Conservation (phyloP, 371 early-diverging fungal species). For the Parasitella parasitica region DNA sequence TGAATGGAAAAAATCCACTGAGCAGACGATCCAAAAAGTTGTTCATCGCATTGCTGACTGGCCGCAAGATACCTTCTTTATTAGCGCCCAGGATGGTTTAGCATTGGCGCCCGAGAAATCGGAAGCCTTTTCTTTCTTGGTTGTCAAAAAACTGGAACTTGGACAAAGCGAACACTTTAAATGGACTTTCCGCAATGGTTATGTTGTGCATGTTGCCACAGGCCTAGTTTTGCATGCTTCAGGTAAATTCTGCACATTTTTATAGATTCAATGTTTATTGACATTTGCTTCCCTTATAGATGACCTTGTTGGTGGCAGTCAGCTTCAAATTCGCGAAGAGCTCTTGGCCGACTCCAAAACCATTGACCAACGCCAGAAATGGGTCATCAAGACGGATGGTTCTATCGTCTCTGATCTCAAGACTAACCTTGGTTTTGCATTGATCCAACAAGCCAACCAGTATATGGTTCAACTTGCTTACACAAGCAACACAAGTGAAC, state of each 20-base stretch:
- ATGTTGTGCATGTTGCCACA: constrained; percentile 49
- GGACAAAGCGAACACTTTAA: constrained; percentile 25
- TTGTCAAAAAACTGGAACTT: constrained; percentile 13
- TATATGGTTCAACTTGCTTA: constrained; percentile 32
- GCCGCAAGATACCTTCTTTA: constrained; percentile 38
- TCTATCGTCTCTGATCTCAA: constrained; percentile 28
- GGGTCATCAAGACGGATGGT: constrained; percentile 45
- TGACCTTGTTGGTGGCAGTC: constrained; percentile 30
- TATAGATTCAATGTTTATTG: too few species aligned
- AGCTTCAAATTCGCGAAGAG: constrained; percentile 32
- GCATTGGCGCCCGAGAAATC: constrained; percentile 38
- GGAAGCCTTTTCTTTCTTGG: constrained; percentile 23
- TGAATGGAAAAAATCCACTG: constrained; percentile 19
- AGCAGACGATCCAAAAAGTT: constrained; percentile 17
- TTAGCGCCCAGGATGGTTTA: constrained; percentile 31
- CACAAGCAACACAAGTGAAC: constrained; percentile 16
- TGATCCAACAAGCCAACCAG: constrained; percentile 16
- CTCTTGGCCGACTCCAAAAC: constrained; percentile 3
- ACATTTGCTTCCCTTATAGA: constrained; percentile 9
- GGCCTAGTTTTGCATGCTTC: constrained; percentile 38
- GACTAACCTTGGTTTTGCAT: constrained; percentile 29
- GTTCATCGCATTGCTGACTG: constrained; percentile 31
- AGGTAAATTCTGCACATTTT: too few species aligned
- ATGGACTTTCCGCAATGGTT: constrained; percentile 50
- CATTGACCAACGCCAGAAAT: constrained; percentile 35